These are phyloP conservation scores for Russula dissimulans DNA, from an alignment of 768 basidiomycete genomes.

Conservation along the genomic window DNA sequence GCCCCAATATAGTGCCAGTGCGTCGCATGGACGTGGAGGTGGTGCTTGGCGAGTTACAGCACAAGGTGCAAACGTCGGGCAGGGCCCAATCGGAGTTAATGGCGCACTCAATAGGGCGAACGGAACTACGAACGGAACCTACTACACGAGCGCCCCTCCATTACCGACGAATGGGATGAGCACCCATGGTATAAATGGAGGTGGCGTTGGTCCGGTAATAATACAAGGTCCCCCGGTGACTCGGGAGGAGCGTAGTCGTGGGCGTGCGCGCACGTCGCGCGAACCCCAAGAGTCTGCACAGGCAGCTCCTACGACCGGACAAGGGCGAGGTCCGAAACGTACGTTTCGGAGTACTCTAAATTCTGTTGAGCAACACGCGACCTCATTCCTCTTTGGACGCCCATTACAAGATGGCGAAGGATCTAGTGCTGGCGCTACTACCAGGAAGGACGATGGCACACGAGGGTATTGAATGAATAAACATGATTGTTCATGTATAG, in stretches of 20 bases:
- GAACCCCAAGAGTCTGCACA: constrained; percentile 1
- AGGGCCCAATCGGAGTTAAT: neutral
- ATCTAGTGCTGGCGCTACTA: neutral
- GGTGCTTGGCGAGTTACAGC: neutral
- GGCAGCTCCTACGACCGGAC: constrained; percentile 18
- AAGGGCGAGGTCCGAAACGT: constrained; percentile 55
- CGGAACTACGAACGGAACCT: constrained; percentile 3
- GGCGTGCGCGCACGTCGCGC: constrained; percentile 8
- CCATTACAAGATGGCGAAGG: constrained; percentile 23
- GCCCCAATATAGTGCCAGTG: neutral
- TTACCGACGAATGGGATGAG: neutral
- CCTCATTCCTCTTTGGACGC: constrained; percentile 57
- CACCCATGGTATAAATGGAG: neutral
- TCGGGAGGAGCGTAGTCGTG: constrained; percentile 15
- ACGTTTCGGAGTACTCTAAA: constrained; percentile 59
- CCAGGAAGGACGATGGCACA: constrained; percentile 8
- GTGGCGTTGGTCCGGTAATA: neutral
- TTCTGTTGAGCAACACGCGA: constrained; percentile 63
- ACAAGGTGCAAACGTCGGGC: neutral
- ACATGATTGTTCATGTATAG: neutral
- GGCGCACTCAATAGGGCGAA: neutral
- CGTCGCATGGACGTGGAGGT: neutral
- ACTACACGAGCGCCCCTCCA: neutral
- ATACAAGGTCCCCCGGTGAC: constrained; percentile 3
- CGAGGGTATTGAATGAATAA: constrained; percentile 13